Percentiles rank a stretch among this genome's conserved stretches.
Evolutionary conservation across 257 asterid genomes (phyloP).

Genomic region (Catharanthus roseus): DNA sequence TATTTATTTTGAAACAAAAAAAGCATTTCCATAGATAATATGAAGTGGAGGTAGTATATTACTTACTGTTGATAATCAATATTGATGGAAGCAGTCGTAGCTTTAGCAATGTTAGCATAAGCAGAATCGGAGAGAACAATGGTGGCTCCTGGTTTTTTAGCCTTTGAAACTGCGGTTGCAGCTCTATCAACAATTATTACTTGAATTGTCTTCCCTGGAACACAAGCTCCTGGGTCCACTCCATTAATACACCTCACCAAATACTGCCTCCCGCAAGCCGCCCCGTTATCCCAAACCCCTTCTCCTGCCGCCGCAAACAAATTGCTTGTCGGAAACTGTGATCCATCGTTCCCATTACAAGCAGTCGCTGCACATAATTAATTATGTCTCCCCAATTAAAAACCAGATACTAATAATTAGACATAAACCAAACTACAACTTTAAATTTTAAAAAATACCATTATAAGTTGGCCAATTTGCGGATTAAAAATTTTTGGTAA

Average conservation of each 20-base stretch:
- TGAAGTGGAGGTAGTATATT: too few species aligned
- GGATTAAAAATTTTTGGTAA: too few species aligned
- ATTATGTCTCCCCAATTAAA: too few species aligned
- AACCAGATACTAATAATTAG: too few species aligned
- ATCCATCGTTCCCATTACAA: conserved; percentile 50
- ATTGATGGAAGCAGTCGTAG: conserved; percentile 31
- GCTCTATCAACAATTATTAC: conserved; percentile 71
- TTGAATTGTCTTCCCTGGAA: conserved; percentile 35
- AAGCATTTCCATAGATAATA: too few species aligned
- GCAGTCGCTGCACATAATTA: conserved; percentile 85
- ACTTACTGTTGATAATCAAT: conserved; percentile 63
- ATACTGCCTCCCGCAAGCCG: conserved; percentile 79
- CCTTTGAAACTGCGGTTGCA: conserved; percentile 38
- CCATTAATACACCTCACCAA: conserved; percentile 63
- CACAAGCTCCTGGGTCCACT: conserved; percentile 32
- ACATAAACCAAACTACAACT: too few species aligned
- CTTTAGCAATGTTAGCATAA: conserved; percentile 35
- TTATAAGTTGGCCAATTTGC: too few species aligned
- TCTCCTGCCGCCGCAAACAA: conserved; percentile 76
- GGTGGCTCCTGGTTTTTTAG: conserved; percentile 33
- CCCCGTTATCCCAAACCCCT: conserved; percentile 78
- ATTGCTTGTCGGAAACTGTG: conserved; percentile 60
- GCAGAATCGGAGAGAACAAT: conserved; percentile 53
- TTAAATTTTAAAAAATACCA: too few species aligned
- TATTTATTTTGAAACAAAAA: too few species aligned